Base-by-base conservation (phyloP, 495 filamentous ascomycete species). In the Thermothielavioides terrestris region DNA sequence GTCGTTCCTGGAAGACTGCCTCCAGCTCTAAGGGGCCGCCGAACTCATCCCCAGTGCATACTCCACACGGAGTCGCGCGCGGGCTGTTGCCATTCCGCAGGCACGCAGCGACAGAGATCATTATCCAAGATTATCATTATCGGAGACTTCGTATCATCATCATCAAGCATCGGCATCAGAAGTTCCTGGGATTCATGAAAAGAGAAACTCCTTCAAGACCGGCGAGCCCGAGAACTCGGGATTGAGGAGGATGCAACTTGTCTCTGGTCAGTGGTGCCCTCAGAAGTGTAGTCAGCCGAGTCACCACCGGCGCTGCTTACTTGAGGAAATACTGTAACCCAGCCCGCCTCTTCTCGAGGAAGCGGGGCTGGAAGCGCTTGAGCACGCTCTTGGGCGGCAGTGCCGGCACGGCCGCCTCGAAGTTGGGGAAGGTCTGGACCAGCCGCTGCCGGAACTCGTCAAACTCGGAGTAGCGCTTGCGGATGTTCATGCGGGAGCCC, bases 381-480 rank as follows among this genome's bases (percentile, higher is more conserved):
- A 80, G 61, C 23, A 77, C 55, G 58, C 73, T 74, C 57, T 80
- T 80, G 27, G 76, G 75, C 30, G 77, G 77, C n/a, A 80, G 56
- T 35, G 66, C 61, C 14, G 77, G 77, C 55, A 80, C 74, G 23
- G 76, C 74, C 12, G 73, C 75, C 55, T 74, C 67, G 21, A 77
- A 80, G 42, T 63, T 65, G 1, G 77, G 77, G 42, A 80, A 80
- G 3, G 77, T 77, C 46, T 68, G 64, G 30, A 78, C 62, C 4
- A 80, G 66, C 35, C 68, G 65, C 35, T 61, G 56, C 9, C 75
- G 66, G 14, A 80, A 65, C 31, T 72, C 72, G 57, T 78, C 73
- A 52, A 80, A 78, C 42, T 80, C 77, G n/a, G 75, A 78, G 57
- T 78, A 80, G 44, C 77, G 69, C 53, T 78, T 80, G 40, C 76